These are phyloP conservation scores for Populus simonii DNA, from an alignment of 345 rosid species.

Conservation along the genomic window DNA sequence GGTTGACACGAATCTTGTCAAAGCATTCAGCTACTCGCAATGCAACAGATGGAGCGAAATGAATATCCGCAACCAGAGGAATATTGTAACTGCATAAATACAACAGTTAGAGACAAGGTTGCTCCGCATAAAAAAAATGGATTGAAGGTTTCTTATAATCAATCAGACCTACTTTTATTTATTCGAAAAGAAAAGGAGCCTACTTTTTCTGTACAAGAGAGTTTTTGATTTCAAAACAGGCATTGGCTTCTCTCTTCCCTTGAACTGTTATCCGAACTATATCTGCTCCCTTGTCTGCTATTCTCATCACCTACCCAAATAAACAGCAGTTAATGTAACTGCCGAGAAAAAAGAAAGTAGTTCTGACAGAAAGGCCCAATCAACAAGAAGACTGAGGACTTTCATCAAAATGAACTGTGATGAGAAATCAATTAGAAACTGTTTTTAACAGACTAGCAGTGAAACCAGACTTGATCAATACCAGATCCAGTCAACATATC, in stretches of 20 bases:
- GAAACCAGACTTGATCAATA: not conserved
- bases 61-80: slow-evolving; percentile 97
- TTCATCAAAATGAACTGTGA: not conserved
- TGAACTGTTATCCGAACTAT: slow-evolving; percentile 95
- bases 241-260: slow-evolving; percentile 98
- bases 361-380: not conserved
- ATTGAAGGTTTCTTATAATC: not conserved
- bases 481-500: not conserved
- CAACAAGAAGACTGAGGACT: not conserved
- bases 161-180: not conserved
- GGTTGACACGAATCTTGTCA: slow-evolving; percentile 97
- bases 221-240: slow-evolving; percentile 91
- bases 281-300: slow-evolving; percentile 91
- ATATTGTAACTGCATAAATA: slow-evolving; percentile 74
- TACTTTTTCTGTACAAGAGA: slow-evolving; percentile 89
- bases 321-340: slow-evolving; percentile 2
- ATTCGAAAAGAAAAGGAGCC: not conserved
- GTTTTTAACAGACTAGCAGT: not conserved
- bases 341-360: not conserved
- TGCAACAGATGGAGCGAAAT: slow-evolving; percentile 93
- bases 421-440: not conserved
- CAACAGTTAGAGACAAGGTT: slow-evolving; percentile 15
- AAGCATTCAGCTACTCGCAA: slow-evolving; percentile 92
- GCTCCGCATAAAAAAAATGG: not conserved
- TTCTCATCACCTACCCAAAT: slow-evolving; percentile 75